Base-by-base conservation (phyloP, 140 eudicot species). In the Oenanthe javanica region DNA sequence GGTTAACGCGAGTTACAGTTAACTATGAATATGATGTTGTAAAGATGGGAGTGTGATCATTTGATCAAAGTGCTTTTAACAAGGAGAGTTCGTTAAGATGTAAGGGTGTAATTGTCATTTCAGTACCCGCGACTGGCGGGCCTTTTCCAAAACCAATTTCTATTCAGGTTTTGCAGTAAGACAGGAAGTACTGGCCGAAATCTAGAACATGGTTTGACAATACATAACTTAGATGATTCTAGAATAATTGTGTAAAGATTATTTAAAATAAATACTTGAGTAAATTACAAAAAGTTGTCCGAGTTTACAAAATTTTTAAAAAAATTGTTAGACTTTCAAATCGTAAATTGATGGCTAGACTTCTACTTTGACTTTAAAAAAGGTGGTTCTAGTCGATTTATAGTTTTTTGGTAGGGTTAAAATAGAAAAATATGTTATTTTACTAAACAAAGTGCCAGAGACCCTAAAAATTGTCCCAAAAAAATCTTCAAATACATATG, bases 61-160 rank as follows among this genome's bases (percentile, higher is more conserved):
- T 69, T 36, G 72, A 31, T 2, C 75, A 46, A 19, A 27, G 19
- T 18, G 81, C 75, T 45, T 61, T n/a, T 21, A 57, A 79, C 79
- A 83, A 19, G 82, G 82, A 52, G 67, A 81, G 82, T 80, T 84
- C 13, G 84, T 77, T 84, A 73, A 2, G 55, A 54, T 23, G 12
- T 7, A 50, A 77, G 84, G 85, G 85, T 72, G 77, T 31, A 47
- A 25, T 3, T 78, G 87, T 81, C 43, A 81, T 84, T 77, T 19
- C 31, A 47, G 2, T 25, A 11, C 72, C 49, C 82, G 81, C 49
- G 46, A 4, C 63, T 79, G 81, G 81, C 75, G 69, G 81, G 75
- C 63, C 63, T 42, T 78, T 74, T 74, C 77, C 57, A 9, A 40
- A 27, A 27, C 10, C 5, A 61, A 61, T n/a, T n/a, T 61, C 36